Evolutionary conservation across 352 stramenopile genomes (phyloP).

Genomic region (Saprolegnia parasitica): DNA sequence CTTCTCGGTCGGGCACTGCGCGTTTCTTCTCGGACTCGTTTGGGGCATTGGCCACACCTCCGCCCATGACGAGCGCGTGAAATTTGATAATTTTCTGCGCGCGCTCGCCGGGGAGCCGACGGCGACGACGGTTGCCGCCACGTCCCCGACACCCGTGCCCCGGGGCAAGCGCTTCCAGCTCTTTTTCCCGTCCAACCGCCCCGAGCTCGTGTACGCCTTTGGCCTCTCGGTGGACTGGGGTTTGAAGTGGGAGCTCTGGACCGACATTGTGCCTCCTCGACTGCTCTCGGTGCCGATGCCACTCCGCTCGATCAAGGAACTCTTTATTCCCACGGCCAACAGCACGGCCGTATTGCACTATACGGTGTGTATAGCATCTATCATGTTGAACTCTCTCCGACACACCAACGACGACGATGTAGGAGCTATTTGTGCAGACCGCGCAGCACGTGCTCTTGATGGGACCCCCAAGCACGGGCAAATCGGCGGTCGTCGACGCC

Average conservation of each 20-base stretch:
- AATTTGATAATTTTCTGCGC: constrained; percentile 61
- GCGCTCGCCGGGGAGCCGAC: constrained; percentile 35
- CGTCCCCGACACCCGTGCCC: not conserved
- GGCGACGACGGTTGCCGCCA: constrained; percentile 15
- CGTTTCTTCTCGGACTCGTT: constrained; percentile 64
- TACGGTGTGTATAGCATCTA: no score
- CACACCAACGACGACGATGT: not conserved
- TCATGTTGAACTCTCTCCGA: no score
- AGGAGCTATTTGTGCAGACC: constrained; percentile 42
- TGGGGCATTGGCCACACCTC: constrained; percentile 63
- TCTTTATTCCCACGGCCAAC: constrained; percentile 41
- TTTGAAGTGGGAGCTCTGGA: constrained; percentile 67
- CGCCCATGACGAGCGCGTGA: constrained; percentile 41
- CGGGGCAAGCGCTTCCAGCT: constrained; percentile 35
- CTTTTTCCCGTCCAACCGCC: constrained; percentile 17
- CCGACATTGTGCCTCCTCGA: constrained; percentile 48
- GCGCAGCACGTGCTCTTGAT: constrained; percentile 37
- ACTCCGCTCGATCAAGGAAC: not conserved
- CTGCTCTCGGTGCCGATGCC: constrained; percentile 36
- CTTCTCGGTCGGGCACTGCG: constrained; percentile 50
- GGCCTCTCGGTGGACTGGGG: constrained; percentile 64
- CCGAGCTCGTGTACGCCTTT: constrained; percentile 50
- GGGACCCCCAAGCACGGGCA: constrained; percentile 45
- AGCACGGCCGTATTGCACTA: constrained; percentile 42
- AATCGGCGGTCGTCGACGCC: constrained; percentile 35